phyloP scores from a whole-genome alignment of 352 stramenopile genomes.

The Globisporangium uncinulatum region DNA sequence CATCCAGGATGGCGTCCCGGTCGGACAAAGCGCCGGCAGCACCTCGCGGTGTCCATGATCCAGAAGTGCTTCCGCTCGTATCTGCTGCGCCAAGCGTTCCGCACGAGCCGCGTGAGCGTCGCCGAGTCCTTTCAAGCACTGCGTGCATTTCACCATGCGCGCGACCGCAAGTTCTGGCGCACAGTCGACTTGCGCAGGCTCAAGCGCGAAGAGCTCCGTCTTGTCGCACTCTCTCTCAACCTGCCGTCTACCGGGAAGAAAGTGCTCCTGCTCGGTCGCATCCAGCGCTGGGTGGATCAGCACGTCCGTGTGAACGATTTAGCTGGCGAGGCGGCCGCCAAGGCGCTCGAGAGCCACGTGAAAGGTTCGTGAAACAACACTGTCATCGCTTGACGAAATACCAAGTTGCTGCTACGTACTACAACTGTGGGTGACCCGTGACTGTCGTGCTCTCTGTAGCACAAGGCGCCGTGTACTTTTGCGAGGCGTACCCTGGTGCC shows the following conservation, averaged over 20 bases:
- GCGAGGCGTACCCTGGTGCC: conserved; percentile 31
- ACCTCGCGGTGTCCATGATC: conserved; percentile 62
- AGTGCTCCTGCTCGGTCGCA: conserved; percentile 57
- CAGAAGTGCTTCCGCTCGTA: conserved; percentile 59
- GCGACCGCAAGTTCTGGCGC: conserved; percentile 47
- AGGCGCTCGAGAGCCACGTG: conserved; percentile 43
- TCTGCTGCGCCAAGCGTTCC: conserved; percentile 54
- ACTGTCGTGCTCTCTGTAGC: conserved; percentile 12
- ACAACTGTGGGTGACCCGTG: no score
- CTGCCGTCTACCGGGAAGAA: conserved; percentile 76
- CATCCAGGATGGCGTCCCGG: conserved; percentile 47
- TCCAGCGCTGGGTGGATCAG: conserved; percentile 74
- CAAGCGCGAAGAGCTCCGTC: conserved; percentile 52
- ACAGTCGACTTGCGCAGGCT: conserved; percentile 52
- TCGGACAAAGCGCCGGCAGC: conserved; percentile 29
- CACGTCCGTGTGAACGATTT: conserved; percentile 53
- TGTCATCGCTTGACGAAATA: neutral
- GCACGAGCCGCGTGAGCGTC: conserved; percentile 29
- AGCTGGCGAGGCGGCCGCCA: conserved; percentile 47
- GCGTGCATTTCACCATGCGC: conserved; percentile 42
- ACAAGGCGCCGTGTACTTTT: conserved; percentile 68
- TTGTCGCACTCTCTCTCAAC: conserved; percentile 59
- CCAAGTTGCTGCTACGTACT: neutral
- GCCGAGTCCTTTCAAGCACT: conserved; percentile 46
- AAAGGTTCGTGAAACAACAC: conserved; percentile 23